A percentile compares a stretch with the other conserved stretches of the same genome.
These are phyloP conservation scores for Acanthamoeba triangularis DNA, from an alignment of 208 protist genomes.

Conservation along the genomic window DNA sequence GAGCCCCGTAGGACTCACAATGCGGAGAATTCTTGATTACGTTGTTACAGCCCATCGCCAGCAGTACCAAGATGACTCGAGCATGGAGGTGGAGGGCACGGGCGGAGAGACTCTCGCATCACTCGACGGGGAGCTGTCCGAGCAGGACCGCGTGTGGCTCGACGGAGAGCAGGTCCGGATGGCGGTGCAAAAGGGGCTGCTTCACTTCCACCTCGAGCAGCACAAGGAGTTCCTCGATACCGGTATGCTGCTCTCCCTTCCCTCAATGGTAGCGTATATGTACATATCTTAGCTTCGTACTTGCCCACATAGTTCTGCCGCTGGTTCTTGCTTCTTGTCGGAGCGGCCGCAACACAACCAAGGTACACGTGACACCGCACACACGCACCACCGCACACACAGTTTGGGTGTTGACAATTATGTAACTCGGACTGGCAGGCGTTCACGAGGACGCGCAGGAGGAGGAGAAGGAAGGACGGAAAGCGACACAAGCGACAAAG, in stretches of 20 bases:
- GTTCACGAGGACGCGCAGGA: neutral
- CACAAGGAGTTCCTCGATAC: slow-evolving; percentile 65
- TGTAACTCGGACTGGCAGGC: neutral
- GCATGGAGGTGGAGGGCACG: neutral
- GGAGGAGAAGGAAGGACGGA: neutral
- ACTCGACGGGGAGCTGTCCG: neutral
- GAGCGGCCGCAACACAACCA: slow-evolving; percentile 41
- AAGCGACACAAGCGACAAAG: neutral
- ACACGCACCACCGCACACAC: neutral
- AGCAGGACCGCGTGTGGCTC: slow-evolving; percentile 41
- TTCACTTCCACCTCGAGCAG: slow-evolving; percentile 52
- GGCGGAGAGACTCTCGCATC: neutral
- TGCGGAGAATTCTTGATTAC: no score
- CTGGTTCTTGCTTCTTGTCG: slow-evolving; percentile 9
- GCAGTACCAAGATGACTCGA: neutral
- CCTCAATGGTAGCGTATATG: no score
- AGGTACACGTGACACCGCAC: neutral
- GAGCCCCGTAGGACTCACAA: neutral
- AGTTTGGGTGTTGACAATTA: no score
- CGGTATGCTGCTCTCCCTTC: neutral
- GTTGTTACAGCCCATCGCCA: neutral
- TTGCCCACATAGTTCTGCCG: neutral
- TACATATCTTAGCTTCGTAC: neutral
- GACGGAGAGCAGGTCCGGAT: slow-evolving; percentile 29
- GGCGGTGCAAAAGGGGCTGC: slow-evolving; percentile 63